Base-by-base conservation (phyloP, 306 rosid genomes). In the Cucumis cinereus region DNA sequence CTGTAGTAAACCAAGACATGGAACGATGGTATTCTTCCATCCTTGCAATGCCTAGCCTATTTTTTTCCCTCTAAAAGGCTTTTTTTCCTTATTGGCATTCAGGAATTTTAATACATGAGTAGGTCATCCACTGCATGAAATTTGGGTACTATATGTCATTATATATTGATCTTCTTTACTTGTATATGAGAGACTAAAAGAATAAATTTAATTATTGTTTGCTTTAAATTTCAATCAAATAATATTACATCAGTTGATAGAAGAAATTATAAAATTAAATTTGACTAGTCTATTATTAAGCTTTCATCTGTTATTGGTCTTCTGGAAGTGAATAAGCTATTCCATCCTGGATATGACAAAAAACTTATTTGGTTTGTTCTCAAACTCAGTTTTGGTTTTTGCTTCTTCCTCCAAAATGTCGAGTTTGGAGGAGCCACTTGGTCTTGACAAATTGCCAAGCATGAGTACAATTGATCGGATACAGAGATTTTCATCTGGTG, bases 391-490 rank as follows among this genome's bases (percentile, higher is more conserved):
- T 89, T 79, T 50, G 82, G 55, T 59, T 67, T 50, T 62, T 50
- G 52, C 82, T 59, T 79, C 80, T 36, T 35, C 81, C 69, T 83
- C 77, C 67, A 83, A 77, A 73, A 92, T 92, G 98, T 92, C 98
- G 28, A 92, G 98, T 78, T 83, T 92, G 93, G 94, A 90, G 87
- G 91, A 92, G 83, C 96, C 96, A 43, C 94, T 92, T 67, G 96
- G 91, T 83, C 79, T 86, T 86, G 94, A 92, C 86, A 92, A 92
- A 79, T 75, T 92, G 85, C 97, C 97, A 54, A 92, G 96, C 85
- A 88, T 88, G 93, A 87, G 77, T 64, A 90, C 97, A 55, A 79
- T 86, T 20, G 93, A 92, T 75, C 84, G 92, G 85, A 73, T 90
- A 77, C 96, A 90, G 77, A 82, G 92, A 81, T 90, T 89, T 84